phyloP scores from a whole-genome alignment of 139 green algal genomes.

The Protoeuglena noctilucae region DNA sequence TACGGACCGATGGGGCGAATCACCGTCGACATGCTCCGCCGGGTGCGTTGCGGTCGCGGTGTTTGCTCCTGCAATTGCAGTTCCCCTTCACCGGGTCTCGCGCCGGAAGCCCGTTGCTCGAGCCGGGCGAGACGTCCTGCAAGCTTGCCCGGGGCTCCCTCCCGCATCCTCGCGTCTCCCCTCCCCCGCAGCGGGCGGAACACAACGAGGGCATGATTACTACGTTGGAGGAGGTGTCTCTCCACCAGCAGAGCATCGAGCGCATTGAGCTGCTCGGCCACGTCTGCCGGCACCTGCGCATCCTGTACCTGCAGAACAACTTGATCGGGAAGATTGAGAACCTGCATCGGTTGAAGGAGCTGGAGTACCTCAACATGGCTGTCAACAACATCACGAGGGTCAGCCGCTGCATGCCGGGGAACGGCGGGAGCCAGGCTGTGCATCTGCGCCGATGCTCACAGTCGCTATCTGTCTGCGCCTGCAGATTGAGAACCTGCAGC shows the following conservation, averaged over 20 bases:
- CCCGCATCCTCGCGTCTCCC: not conserved
- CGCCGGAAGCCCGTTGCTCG: not conserved
- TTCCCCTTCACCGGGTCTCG: not conserved
- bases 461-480: not conserved
- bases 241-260: constrained; percentile 75
- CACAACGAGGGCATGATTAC: constrained; percentile 76
- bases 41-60: constrained; percentile 8
- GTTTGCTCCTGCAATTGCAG: not conserved
- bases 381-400: constrained; percentile 81
- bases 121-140: not conserved
- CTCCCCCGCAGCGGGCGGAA: constrained; percentile 40
- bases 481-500: constrained; percentile 71
- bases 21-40: constrained; percentile 31
- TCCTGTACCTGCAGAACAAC: constrained; percentile 83
- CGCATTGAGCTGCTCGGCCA: constrained; percentile 63
- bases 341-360: constrained; percentile 73
- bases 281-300: constrained; percentile 56
- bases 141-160: not conserved
- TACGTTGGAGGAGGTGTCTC: constrained; percentile 66
- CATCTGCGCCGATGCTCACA: not conserved
- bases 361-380: constrained; percentile 80
- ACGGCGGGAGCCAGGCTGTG: too few species aligned
- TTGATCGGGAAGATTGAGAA: constrained; percentile 71
- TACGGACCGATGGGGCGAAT: constrained; percentile 46
- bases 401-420: too few species aligned